These are phyloP conservation scores for Aspergillus brunneoviolaceus DNA, from an alignment of 2,329 filamentous ascomycete genomes.

Conservation along the genomic window DNA sequence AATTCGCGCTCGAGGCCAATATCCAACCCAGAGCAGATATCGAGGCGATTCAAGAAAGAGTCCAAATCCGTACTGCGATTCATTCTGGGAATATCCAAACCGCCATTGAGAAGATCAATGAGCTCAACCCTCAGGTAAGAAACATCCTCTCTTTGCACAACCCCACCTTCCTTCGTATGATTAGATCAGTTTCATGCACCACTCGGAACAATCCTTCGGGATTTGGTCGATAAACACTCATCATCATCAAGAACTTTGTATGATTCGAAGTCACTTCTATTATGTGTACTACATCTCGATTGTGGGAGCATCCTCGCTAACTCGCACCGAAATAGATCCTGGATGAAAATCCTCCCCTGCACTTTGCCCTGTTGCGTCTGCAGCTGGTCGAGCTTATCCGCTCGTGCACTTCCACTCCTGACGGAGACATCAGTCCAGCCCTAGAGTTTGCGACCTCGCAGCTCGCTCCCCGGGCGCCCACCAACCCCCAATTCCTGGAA, in stretches of 20 bases:
- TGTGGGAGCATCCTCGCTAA: constrained; percentile 21
- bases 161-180: constrained; percentile 64
- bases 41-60: constrained; percentile 71
- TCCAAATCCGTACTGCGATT: constrained; percentile 81
- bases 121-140: constrained; percentile 85
- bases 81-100: constrained; percentile 80
- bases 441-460: constrained; percentile 85
- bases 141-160: background rate
- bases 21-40: constrained; percentile 71
- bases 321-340: constrained; percentile 64
- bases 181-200: constrained; percentile 99
- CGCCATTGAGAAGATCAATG: constrained; percentile 84
- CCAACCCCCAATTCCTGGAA: constrained; percentile 74
- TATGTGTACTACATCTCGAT: constrained; percentile 12
- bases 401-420: constrained; percentile 63
- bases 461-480: constrained; percentile 81
- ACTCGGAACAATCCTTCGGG: constrained; percentile 85
- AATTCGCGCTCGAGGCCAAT: constrained; percentile 92
- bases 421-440: constrained; percentile 74
- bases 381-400: constrained; percentile 94
- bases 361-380: constrained; percentile 85
- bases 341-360: constrained; percentile 76
- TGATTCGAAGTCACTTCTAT: constrained; percentile 58
- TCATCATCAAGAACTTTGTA: constrained; percentile 76
- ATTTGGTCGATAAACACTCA: constrained; percentile 80